phyloP scores from a whole-genome alignment of 2,329 filamentous ascomycete genomes.

The Fusarium floridanum region DNA sequence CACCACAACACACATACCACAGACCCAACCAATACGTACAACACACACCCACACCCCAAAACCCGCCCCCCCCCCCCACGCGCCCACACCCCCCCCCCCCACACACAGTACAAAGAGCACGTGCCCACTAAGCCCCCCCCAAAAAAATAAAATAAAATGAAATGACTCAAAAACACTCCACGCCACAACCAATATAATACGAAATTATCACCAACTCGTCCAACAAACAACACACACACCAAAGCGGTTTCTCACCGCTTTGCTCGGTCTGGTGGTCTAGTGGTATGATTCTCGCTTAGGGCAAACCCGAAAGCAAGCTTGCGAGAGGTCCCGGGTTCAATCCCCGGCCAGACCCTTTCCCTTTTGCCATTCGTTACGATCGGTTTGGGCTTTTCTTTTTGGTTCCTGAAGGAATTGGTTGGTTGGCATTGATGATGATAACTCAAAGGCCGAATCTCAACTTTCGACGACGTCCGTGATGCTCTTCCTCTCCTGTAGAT shows the following conservation, averaged over 20 bases:
- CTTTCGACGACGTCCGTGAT: neutral
- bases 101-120: neutral
- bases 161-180: constrained; percentile 23
- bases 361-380: constrained; percentile 34
- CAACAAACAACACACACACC: constrained; percentile 25
- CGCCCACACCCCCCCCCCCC: too few relatives aligned
- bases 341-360: constrained; percentile 58
- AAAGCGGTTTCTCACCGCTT: constrained; percentile 18
- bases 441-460: neutral
- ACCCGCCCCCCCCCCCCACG: too few relatives aligned
- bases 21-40: too few relatives aligned
- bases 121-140: neutral
- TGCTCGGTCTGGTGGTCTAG: constrained; percentile 68
- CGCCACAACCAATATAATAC: constrained; percentile 15
- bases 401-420: neutral
- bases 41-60: too few relatives aligned
- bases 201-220: constrained; percentile 5
- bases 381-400: neutral
- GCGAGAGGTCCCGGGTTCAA: constrained; percentile 63
- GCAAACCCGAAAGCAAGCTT: constrained; percentile 56
- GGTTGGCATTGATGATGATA: neutral
- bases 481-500: neutral
- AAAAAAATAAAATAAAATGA: neutral
- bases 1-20: too few relatives aligned
- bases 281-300: constrained; percentile 81